Evolutionary conservation across 1,139 yeast genomes (phyloP), one percentile per base, ranked within the genome.

Genomic region (Geotrichum australiense): DNA sequence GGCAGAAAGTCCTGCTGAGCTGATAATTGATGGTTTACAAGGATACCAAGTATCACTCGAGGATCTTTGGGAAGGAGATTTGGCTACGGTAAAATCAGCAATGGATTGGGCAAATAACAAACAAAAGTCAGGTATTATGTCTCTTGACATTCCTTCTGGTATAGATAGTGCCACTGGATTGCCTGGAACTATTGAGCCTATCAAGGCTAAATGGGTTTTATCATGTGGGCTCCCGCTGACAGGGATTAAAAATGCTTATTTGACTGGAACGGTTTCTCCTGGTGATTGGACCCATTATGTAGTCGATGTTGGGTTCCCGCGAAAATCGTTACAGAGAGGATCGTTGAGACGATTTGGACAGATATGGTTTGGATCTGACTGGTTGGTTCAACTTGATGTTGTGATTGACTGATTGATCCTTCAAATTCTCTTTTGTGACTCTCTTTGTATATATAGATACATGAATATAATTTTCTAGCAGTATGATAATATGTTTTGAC

Each of bases 151-250:
- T 25, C 93, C 95, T 2, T 74, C 89, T 0, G 96, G 96, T 5
- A 68, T 83, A 32, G 95, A 86, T 55, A 81, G 93, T 6, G 85
- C 94, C 3, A 78, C 93, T 0, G 96, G 95, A 6, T 70, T 78
- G 4, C 48, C 53, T 3, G 30, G 43, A 8, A 36, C 46, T 24
- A 39, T 29, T 16, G 28, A 34, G 8, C 40, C 41, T n/a, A 48
- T 61, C 5, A 53, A 68, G 19, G 63, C 77, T 51, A 66, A 65
- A 45, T 75, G 77, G 70, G 71, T 85, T 41, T 71, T 81, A 8
- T 80, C 89, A 27, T 66, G 81, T 59, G 94, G 93, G 1, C 65
- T 86, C 52, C 94, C 94, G 2, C 62, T 83, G 39, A 71, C 76
- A 7, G 85, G 93, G 0, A 57, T 82, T 19, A 59, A 76, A 21